phyloP scores from a whole-genome alignment of 2,329 filamentous ascomycete species.

The Teratosphaeria pseudoeucalypti region DNA sequence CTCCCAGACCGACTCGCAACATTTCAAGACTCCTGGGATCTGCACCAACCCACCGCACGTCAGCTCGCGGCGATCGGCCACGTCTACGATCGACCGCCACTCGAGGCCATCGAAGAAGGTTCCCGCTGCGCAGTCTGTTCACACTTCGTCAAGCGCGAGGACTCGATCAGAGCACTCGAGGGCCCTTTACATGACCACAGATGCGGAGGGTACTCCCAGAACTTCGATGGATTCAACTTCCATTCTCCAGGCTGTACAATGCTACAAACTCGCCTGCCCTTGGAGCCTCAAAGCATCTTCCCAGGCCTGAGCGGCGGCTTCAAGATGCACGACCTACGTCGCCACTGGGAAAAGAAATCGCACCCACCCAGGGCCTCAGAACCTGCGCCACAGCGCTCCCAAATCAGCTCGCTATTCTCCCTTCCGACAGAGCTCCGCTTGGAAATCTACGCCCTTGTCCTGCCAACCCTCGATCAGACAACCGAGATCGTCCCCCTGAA shows the following conservation, averaged over 20 bases:
- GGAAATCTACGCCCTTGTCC: conserved; percentile 41
- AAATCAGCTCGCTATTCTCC: conserved; percentile 26
- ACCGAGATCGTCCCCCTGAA: conserved; percentile 17
- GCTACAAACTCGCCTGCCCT: conserved; percentile 17
- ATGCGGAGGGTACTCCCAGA: not conserved
- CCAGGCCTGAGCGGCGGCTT: conserved; percentile 3
- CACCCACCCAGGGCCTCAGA: not conserved
- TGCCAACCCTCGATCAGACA: conserved; percentile 17
- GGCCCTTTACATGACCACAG: not conserved
- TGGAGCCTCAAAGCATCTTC: conserved; percentile 11
- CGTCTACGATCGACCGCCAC: conserved; percentile 20
- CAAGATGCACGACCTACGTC: conserved; percentile 8
- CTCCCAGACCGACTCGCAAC: conserved; percentile 10
- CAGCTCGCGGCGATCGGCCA: conserved; percentile 24
- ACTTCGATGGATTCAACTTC: conserved; percentile 9
- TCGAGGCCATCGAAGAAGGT: conserved; percentile 22
- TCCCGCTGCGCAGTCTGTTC: conserved; percentile 20
- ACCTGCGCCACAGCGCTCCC: not conserved
- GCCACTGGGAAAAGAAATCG: conserved; percentile 4
- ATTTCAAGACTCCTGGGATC: conserved; percentile 17
- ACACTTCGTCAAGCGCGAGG: conserved; percentile 16
- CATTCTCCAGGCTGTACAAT: conserved; percentile 16
- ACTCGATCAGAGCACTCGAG: conserved; percentile 13
- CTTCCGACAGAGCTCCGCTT: conserved; percentile 53
- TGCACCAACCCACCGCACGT: conserved; percentile 14